These are phyloP conservation scores for Yamadazyma oceani DNA, from an alignment of 1,139 yeast genomes.

Conservation along the genomic window DNA sequence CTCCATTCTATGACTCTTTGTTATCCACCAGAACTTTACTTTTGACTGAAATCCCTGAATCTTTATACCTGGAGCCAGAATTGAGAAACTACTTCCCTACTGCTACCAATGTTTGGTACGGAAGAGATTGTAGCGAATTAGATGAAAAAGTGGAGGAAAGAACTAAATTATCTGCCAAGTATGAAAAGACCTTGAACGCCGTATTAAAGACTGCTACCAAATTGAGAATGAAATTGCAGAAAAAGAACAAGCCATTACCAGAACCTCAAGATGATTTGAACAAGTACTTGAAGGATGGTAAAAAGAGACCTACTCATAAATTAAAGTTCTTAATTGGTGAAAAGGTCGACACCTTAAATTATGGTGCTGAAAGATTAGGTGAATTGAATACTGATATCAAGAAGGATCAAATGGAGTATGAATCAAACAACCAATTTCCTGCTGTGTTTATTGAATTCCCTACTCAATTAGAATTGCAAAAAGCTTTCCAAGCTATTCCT, in stretches of 20 bases:
- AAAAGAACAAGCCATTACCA: slow-evolving; percentile 52
- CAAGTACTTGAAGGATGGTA: slow-evolving; percentile 51
- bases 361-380: slow-evolving; percentile 65
- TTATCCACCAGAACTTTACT: slow-evolving; percentile 67
- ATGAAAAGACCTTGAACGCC: slow-evolving; percentile 59
- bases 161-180: slow-evolving; percentile 49
- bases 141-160: slow-evolving; percentile 56
- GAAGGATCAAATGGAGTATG: slow-evolving; percentile 52
- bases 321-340: slow-evolving; percentile 62
- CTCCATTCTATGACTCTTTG: slow-evolving; percentile 68
- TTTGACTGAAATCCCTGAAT: slow-evolving; percentile 59
- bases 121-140: slow-evolving; percentile 57
- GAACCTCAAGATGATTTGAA: slow-evolving; percentile 61
- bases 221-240: slow-evolving; percentile 52
- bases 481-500: slow-evolving; percentile 80
- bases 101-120: slow-evolving; percentile 60
- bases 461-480: slow-evolving; percentile 83
- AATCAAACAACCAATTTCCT: slow-evolving; percentile 50
- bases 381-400: slow-evolving; percentile 66
- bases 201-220: slow-evolving; percentile 58
- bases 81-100: slow-evolving; percentile 61
- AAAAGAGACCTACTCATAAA: slow-evolving; percentile 70
- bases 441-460: slow-evolving; percentile 87
- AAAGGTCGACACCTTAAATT: slow-evolving; percentile 81
- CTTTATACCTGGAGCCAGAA: slow-evolving; percentile 48